phyloP scores from a whole-genome alignment of 2,329 filamentous ascomycete species.

The Aspergillus calidoustus region DNA sequence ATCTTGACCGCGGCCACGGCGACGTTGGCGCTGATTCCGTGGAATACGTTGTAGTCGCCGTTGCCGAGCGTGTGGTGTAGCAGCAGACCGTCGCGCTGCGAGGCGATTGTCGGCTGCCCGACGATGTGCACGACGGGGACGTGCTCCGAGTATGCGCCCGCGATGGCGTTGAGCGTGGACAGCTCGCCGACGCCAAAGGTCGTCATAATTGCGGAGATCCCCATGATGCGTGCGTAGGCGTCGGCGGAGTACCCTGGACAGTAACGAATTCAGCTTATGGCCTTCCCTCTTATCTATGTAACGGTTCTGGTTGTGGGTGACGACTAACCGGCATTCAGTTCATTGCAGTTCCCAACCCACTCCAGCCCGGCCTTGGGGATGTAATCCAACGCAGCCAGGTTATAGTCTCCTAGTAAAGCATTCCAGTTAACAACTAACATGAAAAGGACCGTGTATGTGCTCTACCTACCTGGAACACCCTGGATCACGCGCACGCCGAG shows the following conservation, averaged over 20 bases:
- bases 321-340: no score
- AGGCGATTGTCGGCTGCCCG: slow-evolving; percentile 53
- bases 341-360: no score
- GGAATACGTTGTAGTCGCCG: neutral
- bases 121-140: slow-evolving; percentile 69
- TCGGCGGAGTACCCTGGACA: slow-evolving; percentile 30
- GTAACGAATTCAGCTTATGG: no score
- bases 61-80: slow-evolving; percentile 63
- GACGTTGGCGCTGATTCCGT: neutral
- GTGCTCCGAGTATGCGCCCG: slow-evolving; percentile 72
- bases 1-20: neutral
- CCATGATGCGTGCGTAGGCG: slow-evolving; percentile 36
- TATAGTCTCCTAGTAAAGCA: no score
- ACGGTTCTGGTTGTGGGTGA: no score
- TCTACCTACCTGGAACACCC: no score
- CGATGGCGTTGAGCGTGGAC: slow-evolving; percentile 73
- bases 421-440: no score
- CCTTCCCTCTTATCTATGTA: no score
- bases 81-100: slow-evolving; percentile 49
- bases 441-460: no score
- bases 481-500: no score
- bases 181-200: slow-evolving; percentile 63
- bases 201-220: slow-evolving; percentile 30
- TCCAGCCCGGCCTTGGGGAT: no score
- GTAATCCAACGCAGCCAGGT: no score